phyloP scores from a whole-genome alignment of 2,329 filamentous ascomycete species.

The Fusarium sp. region DNA sequence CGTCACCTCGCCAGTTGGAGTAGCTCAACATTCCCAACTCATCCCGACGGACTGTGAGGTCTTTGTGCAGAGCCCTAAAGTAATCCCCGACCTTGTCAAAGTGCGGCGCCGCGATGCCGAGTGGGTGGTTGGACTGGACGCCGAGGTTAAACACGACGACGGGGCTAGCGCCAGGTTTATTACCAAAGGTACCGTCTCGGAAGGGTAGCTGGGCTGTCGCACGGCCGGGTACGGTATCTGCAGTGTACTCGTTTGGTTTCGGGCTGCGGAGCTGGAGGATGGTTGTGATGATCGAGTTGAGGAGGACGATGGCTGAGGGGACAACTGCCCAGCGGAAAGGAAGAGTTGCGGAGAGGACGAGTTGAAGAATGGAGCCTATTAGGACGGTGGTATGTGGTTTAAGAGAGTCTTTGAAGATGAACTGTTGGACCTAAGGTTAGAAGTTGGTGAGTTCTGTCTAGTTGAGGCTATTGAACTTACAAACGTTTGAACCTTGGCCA shows the following conservation, averaged over 20 bases:
- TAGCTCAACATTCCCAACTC: constrained; percentile 60
- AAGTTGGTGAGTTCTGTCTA: background rate
- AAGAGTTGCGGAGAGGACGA: constrained; percentile 46
- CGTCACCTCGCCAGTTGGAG: constrained; percentile 53
- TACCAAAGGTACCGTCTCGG: constrained; percentile 43
- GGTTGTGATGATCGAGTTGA: constrained; percentile 47
- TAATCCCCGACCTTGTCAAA: constrained; percentile 50
- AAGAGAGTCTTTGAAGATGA: constrained; percentile 48
- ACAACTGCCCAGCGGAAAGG: constrained; percentile 50
- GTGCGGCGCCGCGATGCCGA: constrained; percentile 60
- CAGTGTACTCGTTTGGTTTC: constrained; percentile 33
- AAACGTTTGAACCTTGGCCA: constrained; percentile 17
- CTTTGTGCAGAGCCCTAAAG: constrained; percentile 52
- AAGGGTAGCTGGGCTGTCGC: constrained; percentile 48
- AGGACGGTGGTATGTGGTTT: constrained; percentile 46
- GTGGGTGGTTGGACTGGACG: constrained; percentile 58
- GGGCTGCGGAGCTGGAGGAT: constrained; percentile 36
- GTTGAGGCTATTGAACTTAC: constrained; percentile 26
- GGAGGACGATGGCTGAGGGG: constrained; percentile 44
- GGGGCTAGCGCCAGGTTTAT: constrained; percentile 40
- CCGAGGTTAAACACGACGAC: constrained; percentile 59
- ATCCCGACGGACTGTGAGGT: constrained; percentile 50
- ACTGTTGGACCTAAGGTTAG: constrained; percentile 3
- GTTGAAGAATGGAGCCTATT: constrained; percentile 50
- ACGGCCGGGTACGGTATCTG: constrained; percentile 46